Conservation (phyloP, 176 grass and related monocot species). For the Eremochloa ophiuroides region DNA sequence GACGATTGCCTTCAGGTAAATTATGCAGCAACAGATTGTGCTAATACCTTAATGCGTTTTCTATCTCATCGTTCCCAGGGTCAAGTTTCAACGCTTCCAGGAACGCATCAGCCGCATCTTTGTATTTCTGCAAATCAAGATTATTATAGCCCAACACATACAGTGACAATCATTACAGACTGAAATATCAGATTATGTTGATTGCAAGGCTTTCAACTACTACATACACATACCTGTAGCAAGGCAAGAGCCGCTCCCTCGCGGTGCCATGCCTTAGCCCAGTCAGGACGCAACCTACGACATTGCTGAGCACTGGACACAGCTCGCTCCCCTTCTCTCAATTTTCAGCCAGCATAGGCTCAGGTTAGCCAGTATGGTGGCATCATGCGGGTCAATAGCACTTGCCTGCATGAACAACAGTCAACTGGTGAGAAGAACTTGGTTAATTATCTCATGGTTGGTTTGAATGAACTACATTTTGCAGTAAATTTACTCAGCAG, state of each 20-base stretch:
- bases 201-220: background rate
- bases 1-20: no score
- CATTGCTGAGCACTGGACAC: background rate
- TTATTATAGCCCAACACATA: background rate
- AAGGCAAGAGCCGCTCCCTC: background rate
- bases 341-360: background rate
- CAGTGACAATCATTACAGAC: background rate
- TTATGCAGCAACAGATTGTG: background rate
- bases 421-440: background rate
- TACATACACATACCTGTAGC: background rate
- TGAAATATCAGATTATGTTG: background rate
- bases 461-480: background rate
- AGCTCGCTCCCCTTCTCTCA: background rate
- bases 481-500: background rate
- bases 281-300: background rate
- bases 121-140: background rate
- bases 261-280: slow-evolving; percentile 3
- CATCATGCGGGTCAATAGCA: background rate
- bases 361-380: background rate
- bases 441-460: background rate
- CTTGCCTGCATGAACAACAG: background rate
- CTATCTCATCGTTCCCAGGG: slow-evolving; percentile 28
- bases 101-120: background rate
- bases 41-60: slow-evolving; percentile 14
- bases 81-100: slow-evolving; percentile 29